Evolutionary conservation across 1,284 basidiomycete genomes (phyloP), one percentile per base, ranked within the genome.

Genomic region (Schizopora paradoxa): DNA sequence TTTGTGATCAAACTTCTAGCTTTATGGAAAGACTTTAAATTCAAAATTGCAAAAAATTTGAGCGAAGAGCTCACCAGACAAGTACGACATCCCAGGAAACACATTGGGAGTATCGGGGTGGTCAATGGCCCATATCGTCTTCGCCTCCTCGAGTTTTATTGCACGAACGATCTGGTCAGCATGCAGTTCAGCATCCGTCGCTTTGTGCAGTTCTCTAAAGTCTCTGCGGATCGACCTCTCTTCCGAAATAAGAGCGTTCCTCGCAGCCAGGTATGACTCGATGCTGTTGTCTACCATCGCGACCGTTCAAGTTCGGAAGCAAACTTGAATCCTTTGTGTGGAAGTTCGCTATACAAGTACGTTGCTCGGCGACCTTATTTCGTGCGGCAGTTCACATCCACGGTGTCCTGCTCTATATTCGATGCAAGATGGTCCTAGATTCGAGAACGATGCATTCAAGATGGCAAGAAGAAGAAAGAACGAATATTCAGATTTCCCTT

Each of bases 51-150:
- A 29, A 36, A 5, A 29, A 49, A 43, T 4, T 13, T 4, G 11
- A 49, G 53, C 40, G 7, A 25, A 16, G 49, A 42, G 42, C 49
- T 48, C 46, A 66, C 82, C 80, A 42, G 79, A 85, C 51, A 86
- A 62, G 54, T 86, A 87, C 53, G 78, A 82, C 83, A 86, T 86
- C 25, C 85, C 84, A 29, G 82, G 82, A 54, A 84, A 86, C 1
- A 77, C 69, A 57, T 83, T 75, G 1, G 70, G 72, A 31, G 79
- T 64, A 11, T 66, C 66, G n/a, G 71, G 66, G 53, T 77, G 67
- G 8, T 77, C 70, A 32, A 64, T 62, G 26, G 56, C 68, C 84
- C 83, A 86, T 23, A 86, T 66, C 1, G 70, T 66, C 16, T 61
- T 56, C 0, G 73, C 76, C 54, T 86, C 83, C n/a, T 56, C 53